Base-by-base conservation (phyloP, 306 rosid species). In the Prunus davidiana region DNA sequence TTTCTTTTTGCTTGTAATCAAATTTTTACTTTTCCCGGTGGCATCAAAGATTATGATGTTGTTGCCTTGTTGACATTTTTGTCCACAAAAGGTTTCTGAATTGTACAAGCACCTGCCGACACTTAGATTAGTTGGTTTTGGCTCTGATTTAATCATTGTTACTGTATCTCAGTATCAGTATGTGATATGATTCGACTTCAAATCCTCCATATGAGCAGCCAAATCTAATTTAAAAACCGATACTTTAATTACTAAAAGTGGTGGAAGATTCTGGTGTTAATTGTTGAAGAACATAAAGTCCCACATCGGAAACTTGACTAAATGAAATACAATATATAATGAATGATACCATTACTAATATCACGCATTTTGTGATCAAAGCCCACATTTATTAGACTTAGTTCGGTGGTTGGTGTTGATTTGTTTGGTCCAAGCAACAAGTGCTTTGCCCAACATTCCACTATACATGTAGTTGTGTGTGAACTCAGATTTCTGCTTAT, bases 81-180 rank as follows among this genome's bases (percentile, higher is more conserved):
- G n/a, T 73, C 55, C 76, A 22, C 54, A 14, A 22, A 72, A 71
- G 22, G 65, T 34, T 71, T 71, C 75, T 71, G 38, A 61, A 55
- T 45, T 38, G 30, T 13, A 32, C 62, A 19, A 19, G 38, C 24
- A 72, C 52, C 16, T 41, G 22, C 55, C 46, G 57, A 73, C 68
- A 45, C n/a, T 19, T 3, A 6, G 45, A 15, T 62, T 49, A 47
- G 20, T 69, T 16, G 22, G 24, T 47, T 25, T 68, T 25, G 57
- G 12, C 30, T 69, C 14, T 49, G n/a, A 9, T 24, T 49, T 51
- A 67, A 22, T 70, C 41, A 51, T 56, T 24, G 24, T 10, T 56
- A 56, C 24, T 24, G 62, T 56, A 56, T 56, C 14, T 19, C 58
- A 19, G 58, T 20, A 56, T 60, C 34, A 24, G 34, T 60, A 55